These are phyloP conservation scores for Trametes sanguinea DNA, from an alignment of 768 basidiomycete species.

Conservation along the genomic window DNA sequence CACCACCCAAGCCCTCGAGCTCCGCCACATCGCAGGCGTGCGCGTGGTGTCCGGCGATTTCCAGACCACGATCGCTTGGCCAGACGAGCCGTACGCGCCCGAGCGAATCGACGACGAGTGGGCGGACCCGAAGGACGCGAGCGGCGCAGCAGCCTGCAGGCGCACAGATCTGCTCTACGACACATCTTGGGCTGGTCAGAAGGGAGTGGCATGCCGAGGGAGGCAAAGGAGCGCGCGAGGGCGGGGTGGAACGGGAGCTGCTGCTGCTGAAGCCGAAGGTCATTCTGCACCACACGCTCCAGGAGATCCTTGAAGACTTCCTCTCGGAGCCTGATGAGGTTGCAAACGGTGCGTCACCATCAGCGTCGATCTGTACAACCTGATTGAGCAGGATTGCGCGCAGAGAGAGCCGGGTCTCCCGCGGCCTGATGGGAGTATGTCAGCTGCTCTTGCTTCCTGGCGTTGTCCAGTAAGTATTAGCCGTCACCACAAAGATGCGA, in stretches of 20 bases:
- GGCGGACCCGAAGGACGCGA: conserved; percentile 1
- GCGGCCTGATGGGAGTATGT: too few relatives aligned
- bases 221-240: neutral
- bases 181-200: conserved; percentile 3
- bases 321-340: neutral
- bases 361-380: neutral
- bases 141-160: neutral
- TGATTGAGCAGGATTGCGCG: neutral
- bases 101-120: conserved; percentile 18
- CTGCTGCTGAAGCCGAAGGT: conserved; percentile 11
- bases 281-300: neutral
- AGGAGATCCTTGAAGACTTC: neutral
- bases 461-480: too few relatives aligned
- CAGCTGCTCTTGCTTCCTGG: too few relatives aligned
- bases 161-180: conserved; percentile 1
- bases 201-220: neutral
- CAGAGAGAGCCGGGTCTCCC: too few relatives aligned
- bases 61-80: neutral
- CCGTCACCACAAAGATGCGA: too few relatives aligned
- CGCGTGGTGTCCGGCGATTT: conserved; percentile 13
- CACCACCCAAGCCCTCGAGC: conserved; percentile 3
- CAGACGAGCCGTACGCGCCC: neutral
- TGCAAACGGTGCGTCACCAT: neutral
- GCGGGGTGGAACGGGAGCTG: neutral
- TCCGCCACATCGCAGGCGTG: conserved; percentile 15